Conservation (phyloP, 2,329 filamentous ascomycete species). For the Incumbomyces lentus region DNA sequence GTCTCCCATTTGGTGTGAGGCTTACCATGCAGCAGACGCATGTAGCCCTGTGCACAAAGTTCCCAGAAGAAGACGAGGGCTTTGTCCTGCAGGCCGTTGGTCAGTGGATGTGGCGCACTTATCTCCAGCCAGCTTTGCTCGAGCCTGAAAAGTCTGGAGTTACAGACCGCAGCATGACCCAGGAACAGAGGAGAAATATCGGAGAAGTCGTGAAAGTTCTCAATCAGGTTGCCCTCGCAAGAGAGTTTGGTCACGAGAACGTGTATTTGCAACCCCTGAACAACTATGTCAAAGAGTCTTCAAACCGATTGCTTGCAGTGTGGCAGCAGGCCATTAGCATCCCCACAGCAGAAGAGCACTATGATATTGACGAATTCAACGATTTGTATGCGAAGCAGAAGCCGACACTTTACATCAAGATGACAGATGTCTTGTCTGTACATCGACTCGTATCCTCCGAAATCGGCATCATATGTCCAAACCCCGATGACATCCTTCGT, state of each 20-base stretch:
- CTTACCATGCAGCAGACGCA: conserved; percentile 82
- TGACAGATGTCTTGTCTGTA: conserved; percentile 92
- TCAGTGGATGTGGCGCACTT: conserved; percentile 89
- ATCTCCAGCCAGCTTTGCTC: conserved; percentile 80
- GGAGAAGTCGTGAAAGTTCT: conserved; percentile 86
- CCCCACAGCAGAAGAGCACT: conserved; percentile 76
- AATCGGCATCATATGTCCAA: conserved; percentile 64
- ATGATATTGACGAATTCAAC: conserved; percentile 98
- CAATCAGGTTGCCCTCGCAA: conserved; percentile 75
- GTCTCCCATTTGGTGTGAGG: conserved; percentile 86
- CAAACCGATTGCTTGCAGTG: conserved; percentile 66
- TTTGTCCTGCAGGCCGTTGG: conserved; percentile 73
- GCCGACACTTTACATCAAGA: conserved; percentile 98
- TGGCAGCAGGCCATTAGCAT: conserved; percentile 72
- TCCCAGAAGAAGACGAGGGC: conserved; percentile 67
- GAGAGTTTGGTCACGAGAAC: conserved; percentile 86
- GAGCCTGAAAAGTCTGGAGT: conserved; percentile 89
- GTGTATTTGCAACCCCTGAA: conserved; percentile 93
- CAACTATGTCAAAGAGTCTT: conserved; percentile 75
- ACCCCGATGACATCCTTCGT: conserved; percentile 73
- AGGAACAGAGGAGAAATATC: conserved; percentile 86
- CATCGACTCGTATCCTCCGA: conserved; percentile 79
- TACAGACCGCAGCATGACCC: conserved; percentile 77
- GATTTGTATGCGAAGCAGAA: conserved; percentile 94
- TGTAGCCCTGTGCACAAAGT: conserved; percentile 63